These are phyloP conservation scores for Xylariaceae sp. DNA, from an alignment of 2,329 filamentous ascomycete species.

Conservation along the genomic window DNA sequence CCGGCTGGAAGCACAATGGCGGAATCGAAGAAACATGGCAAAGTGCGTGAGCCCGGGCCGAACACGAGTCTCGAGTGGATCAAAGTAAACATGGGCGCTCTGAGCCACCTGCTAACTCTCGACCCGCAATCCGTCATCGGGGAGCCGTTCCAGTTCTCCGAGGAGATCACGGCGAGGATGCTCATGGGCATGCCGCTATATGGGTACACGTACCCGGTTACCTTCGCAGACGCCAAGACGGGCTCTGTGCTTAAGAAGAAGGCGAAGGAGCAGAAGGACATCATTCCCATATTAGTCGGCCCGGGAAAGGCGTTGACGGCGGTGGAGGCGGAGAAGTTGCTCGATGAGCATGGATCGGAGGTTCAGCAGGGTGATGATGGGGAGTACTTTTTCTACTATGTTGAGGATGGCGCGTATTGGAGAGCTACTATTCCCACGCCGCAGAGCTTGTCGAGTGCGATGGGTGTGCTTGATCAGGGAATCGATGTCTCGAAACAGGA, in stretches of 20 bases:
- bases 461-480: background rate
- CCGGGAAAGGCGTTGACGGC: background rate
- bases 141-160: constrained; percentile 5
- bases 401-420: background rate
- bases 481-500: background rate
- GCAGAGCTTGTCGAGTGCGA: background rate
- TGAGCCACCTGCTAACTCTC: background rate
- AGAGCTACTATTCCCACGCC: background rate
- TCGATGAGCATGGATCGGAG: background rate
- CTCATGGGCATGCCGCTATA: constrained; percentile 22
- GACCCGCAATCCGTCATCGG: background rate
- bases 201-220: constrained; percentile 22
- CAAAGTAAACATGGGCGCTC: background rate
- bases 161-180: constrained; percentile 11
- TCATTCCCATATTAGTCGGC: background rate
- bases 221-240: background rate
- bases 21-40: background rate
- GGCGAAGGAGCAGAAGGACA: background rate
- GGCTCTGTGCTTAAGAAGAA: background rate
- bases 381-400: background rate
- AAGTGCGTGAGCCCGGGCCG: background rate
- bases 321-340: background rate
- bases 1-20: background rate
- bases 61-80: background rate
- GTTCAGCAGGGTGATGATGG: background rate